Base-by-base conservation (phyloP, 1,284 basidiomycete genomes). In the Austroboletus rostrupii region DNA sequence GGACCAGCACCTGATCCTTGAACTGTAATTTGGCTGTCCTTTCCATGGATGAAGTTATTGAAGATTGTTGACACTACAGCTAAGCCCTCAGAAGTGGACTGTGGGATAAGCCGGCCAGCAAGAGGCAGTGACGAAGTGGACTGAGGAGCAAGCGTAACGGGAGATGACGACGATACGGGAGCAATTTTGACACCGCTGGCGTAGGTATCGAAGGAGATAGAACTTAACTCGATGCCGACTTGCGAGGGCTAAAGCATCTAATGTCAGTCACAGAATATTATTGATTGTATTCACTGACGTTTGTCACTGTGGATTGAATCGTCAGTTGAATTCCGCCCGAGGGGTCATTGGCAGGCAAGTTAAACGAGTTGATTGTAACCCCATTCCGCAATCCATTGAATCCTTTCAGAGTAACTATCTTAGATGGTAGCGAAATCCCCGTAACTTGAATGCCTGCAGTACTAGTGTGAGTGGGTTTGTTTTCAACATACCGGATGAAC, bases 301-400 rank as follows among this genome's bases (percentile, higher is more conserved):
- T 91, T 13, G 74, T 71, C 23, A 84, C 73, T 16, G 75, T 78
- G 1, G 85, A 78, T 45, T 83, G 70, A 12, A 90, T 71, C 1
- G 81, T 85, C 42, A 91, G 71, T 53, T 79, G 78, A 52, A 91
- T 83, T 37, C 87, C 87, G n/a, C 88, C 89, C 3, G 76, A 78
- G 2, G 85, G 83, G 57, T 90, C 86, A 61, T 91, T 78, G 20
- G 73, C 71, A 1, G 87, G 88, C 40, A 91, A 66, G 65, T 90
- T 85, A 61, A 90, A 91, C 3, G 79, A 77, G 41, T 84, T 69
- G 55, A 90, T 85, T 42, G 68, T 72, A 26, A 90, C 85, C 20
- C 80, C 81, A 47, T 74, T 74, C 65, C 80, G 75, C 37, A 91
- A 67, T 33, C 80, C 80, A 64, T 90, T 85, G 70, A 90, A 81